Percentiles rank a stretch among this genome's conserved stretches.
phyloP scores from a whole-genome alignment of 2,329 filamentous ascomycete species.

The Saccharata proteae region DNA sequence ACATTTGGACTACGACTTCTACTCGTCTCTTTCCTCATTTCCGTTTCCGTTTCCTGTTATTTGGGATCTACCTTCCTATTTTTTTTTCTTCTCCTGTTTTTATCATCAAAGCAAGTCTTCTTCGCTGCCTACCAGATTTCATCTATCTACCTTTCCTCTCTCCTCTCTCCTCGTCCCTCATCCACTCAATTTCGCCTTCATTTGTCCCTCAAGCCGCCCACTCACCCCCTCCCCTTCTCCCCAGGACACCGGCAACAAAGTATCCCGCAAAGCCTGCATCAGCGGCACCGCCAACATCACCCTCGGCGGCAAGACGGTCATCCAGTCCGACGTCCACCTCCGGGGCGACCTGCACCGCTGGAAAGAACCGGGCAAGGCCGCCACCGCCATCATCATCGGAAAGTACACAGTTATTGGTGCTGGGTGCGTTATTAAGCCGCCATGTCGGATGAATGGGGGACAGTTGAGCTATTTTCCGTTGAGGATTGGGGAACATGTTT shows the following conservation, averaged over 20 bases:
- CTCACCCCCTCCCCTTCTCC: conserved; percentile 3
- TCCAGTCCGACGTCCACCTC: conserved; percentile 89
- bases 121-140: not conserved
- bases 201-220: not conserved
- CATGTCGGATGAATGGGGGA: conserved; percentile 70
- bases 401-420: conserved; percentile 82
- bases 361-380: conserved; percentile 22
- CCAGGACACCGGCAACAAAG: conserved; percentile 96
- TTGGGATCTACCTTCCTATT: not conserved
- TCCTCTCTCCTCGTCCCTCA: not conserved
- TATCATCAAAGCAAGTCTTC: not conserved
- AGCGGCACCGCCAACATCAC: conserved; percentile 97
- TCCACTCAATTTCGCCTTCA: not conserved
- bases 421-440: conserved; percentile 68
- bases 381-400: conserved; percentile 68
- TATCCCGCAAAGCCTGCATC: conserved; percentile 80
- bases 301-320: conserved; percentile 84
- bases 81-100: conserved; percentile 1
- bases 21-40: not conserved
- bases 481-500: conserved; percentile 89
- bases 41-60: not conserved
- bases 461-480: conserved; percentile 70
- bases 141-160: no score
- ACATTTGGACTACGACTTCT: not conserved
- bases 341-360: conserved; percentile 67